Evolutionary conservation across 2,329 filamentous ascomycete genomes (phyloP), one percentile per base, ranked within the genome.

Genomic region (Leptographium galeiforme): DNA sequence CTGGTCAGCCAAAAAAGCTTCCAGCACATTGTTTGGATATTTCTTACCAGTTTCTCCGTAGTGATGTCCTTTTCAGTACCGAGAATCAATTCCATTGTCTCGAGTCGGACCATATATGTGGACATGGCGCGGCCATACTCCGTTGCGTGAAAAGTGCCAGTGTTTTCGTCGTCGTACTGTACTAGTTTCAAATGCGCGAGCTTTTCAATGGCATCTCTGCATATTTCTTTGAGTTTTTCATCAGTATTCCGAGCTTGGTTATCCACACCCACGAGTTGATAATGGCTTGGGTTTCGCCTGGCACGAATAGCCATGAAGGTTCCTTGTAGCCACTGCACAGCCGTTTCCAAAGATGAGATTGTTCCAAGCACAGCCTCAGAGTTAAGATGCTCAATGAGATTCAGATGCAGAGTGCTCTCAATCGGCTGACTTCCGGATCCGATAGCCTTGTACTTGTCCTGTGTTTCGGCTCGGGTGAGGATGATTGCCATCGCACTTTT

Each of bases 351-450:
- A 59, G 84, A 76, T 6, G 70, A 76, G 52, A 94, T 81, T 0
- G 85, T 89, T 0, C 85, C 83, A 1, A 94, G 72, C 1, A 84
- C 83, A 48, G 91, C 84, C 62, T 94, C 88, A 2, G 88, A 88
- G 62, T 94, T 94, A 58, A 95, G 67, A 61, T 94, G 87, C 58
- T 91, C 87, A 49, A 90, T 83, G 0, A 95, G 68, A 59, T 91
- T 89, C 33, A 81, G 70, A 66, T 95, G 88, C 8, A 95, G 71
- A 18, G 76, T 82, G 65, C 88, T 94, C 63, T 95, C 89, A 1
- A 94, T 68, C 2, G 79, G 70, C 57, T 91, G 84, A 52, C 82
- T 74, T 0, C 87, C 87, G 0, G 84, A 82, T 1, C 87, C 78
- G 71, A 94, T 81, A 58, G 73, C 80, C 59, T 89, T 79, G 61